Conservation (phyloP, 306 rosid genomes). For the Cyamopsis tetragonoloba region DNA sequence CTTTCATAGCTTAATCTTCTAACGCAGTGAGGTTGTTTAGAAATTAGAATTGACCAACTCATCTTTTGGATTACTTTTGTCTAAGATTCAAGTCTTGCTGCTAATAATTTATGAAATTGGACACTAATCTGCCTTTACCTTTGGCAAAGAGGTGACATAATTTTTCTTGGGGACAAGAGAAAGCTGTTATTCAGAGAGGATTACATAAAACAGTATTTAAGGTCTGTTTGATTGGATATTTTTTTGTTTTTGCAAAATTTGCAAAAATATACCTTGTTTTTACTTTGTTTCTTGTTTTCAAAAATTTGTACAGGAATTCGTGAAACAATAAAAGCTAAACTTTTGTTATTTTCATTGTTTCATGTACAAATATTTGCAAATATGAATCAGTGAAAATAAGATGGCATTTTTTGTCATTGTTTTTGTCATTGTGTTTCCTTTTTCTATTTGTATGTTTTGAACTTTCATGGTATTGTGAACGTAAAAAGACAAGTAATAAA, state of each 20-base stretch:
- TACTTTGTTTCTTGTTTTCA: too few species aligned
- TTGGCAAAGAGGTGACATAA: neutral
- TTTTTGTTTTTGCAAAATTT: too few species aligned
- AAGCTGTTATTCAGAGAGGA: neutral
- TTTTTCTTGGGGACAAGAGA: neutral
- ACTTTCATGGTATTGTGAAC: neutral
- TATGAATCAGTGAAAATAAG: too few species aligned
- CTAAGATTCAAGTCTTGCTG: constrained; percentile 1
- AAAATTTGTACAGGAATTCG: too few species aligned
- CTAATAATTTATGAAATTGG: neutral
- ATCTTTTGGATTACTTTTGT: neutral
- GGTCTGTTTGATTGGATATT: too few species aligned
- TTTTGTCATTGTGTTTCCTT: neutral
- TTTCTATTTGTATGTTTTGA: neutral
- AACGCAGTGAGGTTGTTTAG: neutral
- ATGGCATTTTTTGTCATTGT: too few species aligned
- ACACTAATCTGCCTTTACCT: neutral
- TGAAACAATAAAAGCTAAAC: too few species aligned
- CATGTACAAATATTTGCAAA: too few species aligned
- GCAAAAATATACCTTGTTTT: too few species aligned
- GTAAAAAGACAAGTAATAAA: neutral
- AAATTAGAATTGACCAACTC: neutral
- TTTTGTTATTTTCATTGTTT: too few species aligned
- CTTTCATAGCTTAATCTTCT: neutral
- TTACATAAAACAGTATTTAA: too few species aligned